Base-by-base conservation (phyloP, 345 rosid genomes). In the Crucihimalaya himalaica region DNA sequence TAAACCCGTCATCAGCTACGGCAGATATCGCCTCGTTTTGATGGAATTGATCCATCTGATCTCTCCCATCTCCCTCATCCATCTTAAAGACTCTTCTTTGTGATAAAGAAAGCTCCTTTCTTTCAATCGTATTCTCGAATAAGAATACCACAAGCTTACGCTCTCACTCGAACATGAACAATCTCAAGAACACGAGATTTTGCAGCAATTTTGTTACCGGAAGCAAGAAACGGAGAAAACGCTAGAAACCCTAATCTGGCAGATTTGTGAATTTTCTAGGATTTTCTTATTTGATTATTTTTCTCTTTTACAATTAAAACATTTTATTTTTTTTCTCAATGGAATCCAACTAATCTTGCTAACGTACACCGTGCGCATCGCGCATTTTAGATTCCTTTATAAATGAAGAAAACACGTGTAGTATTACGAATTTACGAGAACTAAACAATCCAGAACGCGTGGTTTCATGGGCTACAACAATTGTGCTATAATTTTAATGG, bases 11-110 rank as follows among this genome's bases (percentile, higher is more conserved):
- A 16, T 91, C 95, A 0, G 89, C 84, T 23, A 88, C 86, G 14
- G 93, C 93, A 7, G 91, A 84, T 47, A 88, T 88, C 59, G 86
- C 88, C 69, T 85, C 91, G 79, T 84, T 84, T 4, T 83, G 83
- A 74, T 85, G 89, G 75, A 86, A 86, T 52, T 86, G 91, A 73
- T 88, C 88, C 66, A 79, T 53, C 54, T 84, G 89, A 72, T 88
- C 86, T 31, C 80, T 63, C 35, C 82, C 85, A 66, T 82, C 89
- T 31, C 84, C 84, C 37, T 79, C 85, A 1, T 85, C 85, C 84
- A 84, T 80, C 64, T 14, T 45, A 45, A 6, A 57, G 56, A 46
- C 40, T 15, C 46, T 15, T 47, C 70, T 53, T 66, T 4, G 39
- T 53, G 12, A 12, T 3, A 20, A 8, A 4, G 2, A 14, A 59